Base-by-base conservation (phyloP, 148 eudicot species). In the Mesembryanthemum crystallinum region DNA sequence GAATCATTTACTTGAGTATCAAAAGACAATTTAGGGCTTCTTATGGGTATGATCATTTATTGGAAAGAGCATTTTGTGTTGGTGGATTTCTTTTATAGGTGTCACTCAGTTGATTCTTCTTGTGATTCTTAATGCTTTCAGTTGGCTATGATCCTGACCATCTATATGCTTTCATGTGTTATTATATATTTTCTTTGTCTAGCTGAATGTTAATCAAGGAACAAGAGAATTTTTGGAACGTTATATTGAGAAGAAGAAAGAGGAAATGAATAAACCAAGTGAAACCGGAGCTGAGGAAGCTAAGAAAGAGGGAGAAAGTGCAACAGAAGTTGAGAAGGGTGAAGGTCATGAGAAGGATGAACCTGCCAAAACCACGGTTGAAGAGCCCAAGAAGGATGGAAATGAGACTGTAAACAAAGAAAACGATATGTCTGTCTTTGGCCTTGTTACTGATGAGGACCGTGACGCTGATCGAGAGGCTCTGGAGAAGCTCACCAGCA, bases 391-490 rank as follows among this genome's bases (percentile, higher is more conserved):
- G 67, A 87, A 85, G 68, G 98, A 86, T 59, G 84, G 68, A 29
- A 75, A 71, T 35, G 92, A 89, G 8, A 75, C 73, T 25, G 85
- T 72, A 49, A 86, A 75, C 69, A 90, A 88, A 79, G 94, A 91
- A 62, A 89, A 82, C 62, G 94, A 88, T 43, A 20, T 75, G 70
- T 63, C 88, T 24, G 85, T 65, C 75, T 92, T 90, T 85, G 97
- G 98, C 60, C 89, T 89, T 77, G 90, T 91, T 59, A 91, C 88
- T 42, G 93, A 88, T 78, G 94, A 92, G 70, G 99, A 96, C 74
- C 86, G 83, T 73, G 86, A 85, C 82, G 83, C 92, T 77, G 99
- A 95, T 33, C 86, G 81, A 52, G 93, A 83, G 79, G 91, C 85
- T 75, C 78, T 73, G 35, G 98, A 88, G 79, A 92, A 92, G 84